Evolutionary conservation across 2,329 filamentous ascomycete genomes (phyloP).

Genomic region (Davidsoniella eucalypti): DNA sequence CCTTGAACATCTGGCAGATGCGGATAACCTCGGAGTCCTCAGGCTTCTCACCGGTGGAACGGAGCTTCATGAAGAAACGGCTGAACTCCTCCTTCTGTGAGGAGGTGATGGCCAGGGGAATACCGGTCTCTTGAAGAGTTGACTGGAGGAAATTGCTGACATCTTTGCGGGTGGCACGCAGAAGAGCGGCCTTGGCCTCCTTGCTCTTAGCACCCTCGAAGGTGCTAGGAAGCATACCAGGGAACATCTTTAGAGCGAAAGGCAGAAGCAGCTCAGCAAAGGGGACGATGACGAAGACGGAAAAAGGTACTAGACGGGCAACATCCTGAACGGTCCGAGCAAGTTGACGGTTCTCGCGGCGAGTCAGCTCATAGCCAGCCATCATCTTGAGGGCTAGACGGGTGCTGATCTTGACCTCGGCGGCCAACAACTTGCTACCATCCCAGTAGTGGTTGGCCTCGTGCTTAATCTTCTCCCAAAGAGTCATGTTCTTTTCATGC

Average conservation of each 20-base stretch:
- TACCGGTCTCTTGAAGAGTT: constrained; percentile 81
- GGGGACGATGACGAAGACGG: constrained; percentile 89
- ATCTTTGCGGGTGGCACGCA: constrained; percentile 80
- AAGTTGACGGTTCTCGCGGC: constrained; percentile 83
- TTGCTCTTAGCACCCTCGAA: constrained; percentile 86
- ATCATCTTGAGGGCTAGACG: constrained; percentile 92
- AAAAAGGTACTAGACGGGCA: constrained; percentile 83
- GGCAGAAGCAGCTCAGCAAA: constrained; percentile 89
- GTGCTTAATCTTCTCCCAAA: constrained; percentile 89
- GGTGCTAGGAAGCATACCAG: constrained; percentile 91
- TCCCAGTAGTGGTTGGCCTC: constrained; percentile 95
- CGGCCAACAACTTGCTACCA: constrained; percentile 83
- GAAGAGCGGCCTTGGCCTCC: constrained; percentile 67
- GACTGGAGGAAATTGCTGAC: constrained; percentile 80
- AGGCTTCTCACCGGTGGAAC: constrained; percentile 78
- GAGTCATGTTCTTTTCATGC: constrained; percentile 69
- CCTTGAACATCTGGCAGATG: constrained; percentile 97
- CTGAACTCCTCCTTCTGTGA: constrained; percentile 87
- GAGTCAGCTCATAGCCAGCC: constrained; percentile 86
- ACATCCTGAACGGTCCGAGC: constrained; percentile 88
- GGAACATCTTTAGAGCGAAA: constrained; percentile 84
- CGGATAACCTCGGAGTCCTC: constrained; percentile 88
- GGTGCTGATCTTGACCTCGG: constrained; percentile 85
- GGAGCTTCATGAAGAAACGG: constrained; percentile 93
- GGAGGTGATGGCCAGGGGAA: constrained; percentile 69